A percentile compares a stretch with the other conserved stretches of the same genome.
Conservation (phyloP, 345 rosid species). For the Ceriops tagal region DNA sequence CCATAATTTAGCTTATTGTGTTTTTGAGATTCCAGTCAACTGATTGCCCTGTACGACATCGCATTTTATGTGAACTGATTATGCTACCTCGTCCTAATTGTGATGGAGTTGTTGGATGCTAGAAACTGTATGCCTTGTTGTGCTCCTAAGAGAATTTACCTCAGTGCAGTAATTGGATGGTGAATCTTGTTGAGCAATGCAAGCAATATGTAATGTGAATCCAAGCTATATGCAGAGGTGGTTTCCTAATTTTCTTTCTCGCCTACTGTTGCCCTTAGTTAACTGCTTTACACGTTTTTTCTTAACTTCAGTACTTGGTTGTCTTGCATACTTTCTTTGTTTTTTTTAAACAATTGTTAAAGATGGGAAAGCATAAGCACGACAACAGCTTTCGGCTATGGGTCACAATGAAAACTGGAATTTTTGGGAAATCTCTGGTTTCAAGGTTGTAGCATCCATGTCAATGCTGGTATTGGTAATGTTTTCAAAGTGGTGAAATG, state of each 20-base stretch:
- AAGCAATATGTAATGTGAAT: not conserved
- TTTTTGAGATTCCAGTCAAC: not conserved
- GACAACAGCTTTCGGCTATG: conserved; percentile 30
- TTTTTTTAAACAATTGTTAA: conserved; percentile 12
- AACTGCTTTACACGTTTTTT: no score
- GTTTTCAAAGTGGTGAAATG: conserved; percentile 58
- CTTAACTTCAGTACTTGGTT: not conserved
- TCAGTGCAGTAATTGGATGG: not conserved
- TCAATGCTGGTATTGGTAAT: conserved; percentile 78
- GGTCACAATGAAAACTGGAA: conserved; percentile 40
- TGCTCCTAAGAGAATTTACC: not conserved
- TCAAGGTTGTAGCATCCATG: conserved; percentile 75
- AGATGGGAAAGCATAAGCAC: conserved; percentile 68
- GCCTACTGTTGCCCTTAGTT: no score
- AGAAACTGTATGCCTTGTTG: no score
- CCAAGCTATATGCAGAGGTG: no score
- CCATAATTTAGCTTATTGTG: not conserved
- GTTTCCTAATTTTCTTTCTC: no score
- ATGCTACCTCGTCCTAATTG: not conserved
- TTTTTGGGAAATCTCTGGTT: conserved; percentile 79
- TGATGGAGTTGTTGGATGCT: no score
- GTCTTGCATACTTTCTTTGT: not conserved
- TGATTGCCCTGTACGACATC: not conserved
- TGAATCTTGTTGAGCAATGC: not conserved
- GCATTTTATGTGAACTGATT: not conserved